These are phyloP conservation scores for Larix kaempferi DNA, from an alignment of 75 land plant genomes.

Conservation along the genomic window DNA sequence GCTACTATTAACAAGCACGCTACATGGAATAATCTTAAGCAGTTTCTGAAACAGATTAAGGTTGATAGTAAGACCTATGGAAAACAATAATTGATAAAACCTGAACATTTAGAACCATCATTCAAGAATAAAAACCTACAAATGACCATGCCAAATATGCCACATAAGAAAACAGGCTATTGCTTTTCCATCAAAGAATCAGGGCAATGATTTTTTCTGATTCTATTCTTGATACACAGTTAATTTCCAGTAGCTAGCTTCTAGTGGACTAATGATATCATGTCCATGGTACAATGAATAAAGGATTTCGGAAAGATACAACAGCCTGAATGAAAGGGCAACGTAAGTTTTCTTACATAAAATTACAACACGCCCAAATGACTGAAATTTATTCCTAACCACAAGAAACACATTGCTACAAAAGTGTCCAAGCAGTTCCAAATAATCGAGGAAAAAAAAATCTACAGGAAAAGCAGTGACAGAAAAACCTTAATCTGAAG, in stretches of 20 bases:
- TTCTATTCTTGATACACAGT: not conserved
- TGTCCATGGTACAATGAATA: not conserved
- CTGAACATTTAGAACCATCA: not conserved
- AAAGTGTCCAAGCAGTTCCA: not conserved
- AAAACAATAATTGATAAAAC: not conserved
- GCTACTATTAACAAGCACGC: not conserved
- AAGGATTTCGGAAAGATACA: not conserved
- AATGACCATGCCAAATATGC: not conserved
- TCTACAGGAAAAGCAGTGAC: slow-evolving; percentile 5
- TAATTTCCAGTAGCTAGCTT: not conserved
- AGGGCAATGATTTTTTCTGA: not conserved
- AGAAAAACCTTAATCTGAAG: not conserved
- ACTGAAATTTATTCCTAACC: not conserved
- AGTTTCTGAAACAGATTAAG: not conserved
- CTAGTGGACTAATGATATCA: not conserved
- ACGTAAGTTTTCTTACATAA: not conserved
- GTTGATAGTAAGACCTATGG: not conserved
- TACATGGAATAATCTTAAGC: not conserved
- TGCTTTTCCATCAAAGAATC: not conserved
- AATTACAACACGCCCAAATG: not conserved
- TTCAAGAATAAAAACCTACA: no score
- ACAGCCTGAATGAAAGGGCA: slow-evolving; percentile 2
- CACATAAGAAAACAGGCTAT: not conserved
- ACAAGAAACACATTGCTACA: slow-evolving; percentile 6
- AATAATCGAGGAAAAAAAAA: not conserved